Conservation (phyloP, 2,329 filamentous ascomycete species). For the Ambrosiella xylebori region DNA sequence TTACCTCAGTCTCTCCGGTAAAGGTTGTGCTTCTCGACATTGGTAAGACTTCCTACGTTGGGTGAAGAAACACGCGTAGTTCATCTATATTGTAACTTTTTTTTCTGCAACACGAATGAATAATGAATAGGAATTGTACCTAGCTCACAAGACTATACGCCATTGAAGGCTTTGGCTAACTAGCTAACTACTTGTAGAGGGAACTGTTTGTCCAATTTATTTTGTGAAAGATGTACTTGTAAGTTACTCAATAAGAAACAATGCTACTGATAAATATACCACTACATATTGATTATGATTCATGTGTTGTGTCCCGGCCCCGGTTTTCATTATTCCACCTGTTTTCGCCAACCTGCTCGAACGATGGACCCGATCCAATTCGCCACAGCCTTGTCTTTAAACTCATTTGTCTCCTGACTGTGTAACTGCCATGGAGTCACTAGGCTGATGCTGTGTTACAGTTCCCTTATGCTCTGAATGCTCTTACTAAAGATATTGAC, state of each 20-base stretch:
- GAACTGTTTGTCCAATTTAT: conserved; percentile 66
- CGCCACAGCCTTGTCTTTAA: no score
- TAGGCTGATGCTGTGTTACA: conserved; percentile 20
- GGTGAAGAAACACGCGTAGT: no score
- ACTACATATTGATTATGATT: neutral
- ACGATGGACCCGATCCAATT: neutral
- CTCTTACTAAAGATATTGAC: conserved; percentile 45
- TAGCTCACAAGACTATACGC: no score
- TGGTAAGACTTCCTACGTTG: conserved; percentile 26
- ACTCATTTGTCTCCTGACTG: no score
- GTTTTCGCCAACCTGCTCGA: no score
- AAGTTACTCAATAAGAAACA: conserved; percentile 24
- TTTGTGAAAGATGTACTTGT: conserved; percentile 73
- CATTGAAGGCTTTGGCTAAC: neutral
- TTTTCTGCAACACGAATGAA: no score
- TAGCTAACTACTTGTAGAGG: conserved; percentile 34
- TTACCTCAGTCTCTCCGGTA: conserved; percentile 15
- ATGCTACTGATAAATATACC: neutral
- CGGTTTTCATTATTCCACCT: neutral
- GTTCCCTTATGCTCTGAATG: conserved; percentile 62
- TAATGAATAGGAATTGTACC: no score
- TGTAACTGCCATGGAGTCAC: neutral
- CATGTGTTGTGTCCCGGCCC: neutral
- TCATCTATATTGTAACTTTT: no score
- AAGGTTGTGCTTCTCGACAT: conserved; percentile 40